phyloP scores from a whole-genome alignment of 345 rosid genomes.

The rapeseed (Brassica napus) region DNA sequence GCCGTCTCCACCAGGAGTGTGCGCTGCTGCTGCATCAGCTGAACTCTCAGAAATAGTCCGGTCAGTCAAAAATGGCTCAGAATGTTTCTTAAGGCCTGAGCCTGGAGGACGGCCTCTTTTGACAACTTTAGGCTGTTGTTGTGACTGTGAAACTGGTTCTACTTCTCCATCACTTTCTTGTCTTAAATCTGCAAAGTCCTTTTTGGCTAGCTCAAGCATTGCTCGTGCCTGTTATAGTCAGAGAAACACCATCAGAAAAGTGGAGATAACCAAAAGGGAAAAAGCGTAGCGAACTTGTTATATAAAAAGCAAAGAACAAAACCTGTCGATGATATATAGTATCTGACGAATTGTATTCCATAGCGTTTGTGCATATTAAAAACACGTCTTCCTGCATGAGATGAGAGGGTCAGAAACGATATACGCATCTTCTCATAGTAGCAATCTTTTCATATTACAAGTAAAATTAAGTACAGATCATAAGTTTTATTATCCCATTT shows the following conservation, averaged over 20 bases:
- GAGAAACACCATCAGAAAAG: neutral
- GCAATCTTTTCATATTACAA: neutral
- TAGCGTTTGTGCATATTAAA: constrained; percentile 79
- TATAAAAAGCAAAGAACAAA: neutral
- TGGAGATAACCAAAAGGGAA: neutral
- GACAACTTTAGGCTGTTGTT: constrained; percentile 51
- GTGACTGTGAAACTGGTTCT: constrained; percentile 45
- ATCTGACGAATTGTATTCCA: constrained; percentile 87
- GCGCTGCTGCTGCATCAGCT: constrained; percentile 49
- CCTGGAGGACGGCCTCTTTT: constrained; percentile 43
- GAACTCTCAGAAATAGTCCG: constrained; percentile 54
- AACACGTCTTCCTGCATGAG: constrained; percentile 67
- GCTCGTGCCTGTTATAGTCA: constrained; percentile 64
- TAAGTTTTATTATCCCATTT: neutral
- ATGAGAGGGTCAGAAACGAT: neutral
- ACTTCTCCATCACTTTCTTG: constrained; percentile 71
- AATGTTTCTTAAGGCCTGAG: constrained; percentile 51
- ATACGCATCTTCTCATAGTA: neutral
- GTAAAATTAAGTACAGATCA: neutral
- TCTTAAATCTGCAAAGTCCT: constrained; percentile 77
- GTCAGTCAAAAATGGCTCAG: constrained; percentile 53
- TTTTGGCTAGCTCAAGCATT: constrained; percentile 82
- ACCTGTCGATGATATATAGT: constrained; percentile 86
- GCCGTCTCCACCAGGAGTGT: constrained; percentile 54
- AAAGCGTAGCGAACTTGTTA: neutral